Evolutionary conservation across 2,329 filamentous ascomycete species (phyloP), one percentile per base, ranked within the genome.

Genomic region (Lecanosticta acicola): DNA sequence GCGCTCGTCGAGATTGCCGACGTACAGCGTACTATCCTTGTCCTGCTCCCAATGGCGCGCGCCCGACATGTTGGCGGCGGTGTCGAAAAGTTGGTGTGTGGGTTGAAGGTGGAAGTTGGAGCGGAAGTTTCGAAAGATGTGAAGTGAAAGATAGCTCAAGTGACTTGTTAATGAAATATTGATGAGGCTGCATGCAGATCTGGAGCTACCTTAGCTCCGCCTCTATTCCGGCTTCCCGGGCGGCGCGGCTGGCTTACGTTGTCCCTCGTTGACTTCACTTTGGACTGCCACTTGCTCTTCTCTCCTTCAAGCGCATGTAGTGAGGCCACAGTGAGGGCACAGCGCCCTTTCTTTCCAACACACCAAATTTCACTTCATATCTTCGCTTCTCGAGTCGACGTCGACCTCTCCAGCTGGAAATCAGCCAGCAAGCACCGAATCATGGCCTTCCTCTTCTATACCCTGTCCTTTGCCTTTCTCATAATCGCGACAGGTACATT

Each of bases 1-100:
- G 67, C 93, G 88, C 75, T 98, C 93, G 73, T 98, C 93, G 62
- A 98, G 88, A 68, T 97, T 97, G 65, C 93, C 93, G 59, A 97
- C 87, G 69, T 98, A 98, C 67, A 97, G 87, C 34, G 93, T 97
- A 59, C 89, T 89, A 71, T 97, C 91, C 70, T 96, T 96, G 71
- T 97, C 91, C 75, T 97, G 91, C 67, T 96, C 88, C 53, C 54
- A 93, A 71, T 91, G 87, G 64, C 85, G 77, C 73, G 82, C 76
- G 72, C 82, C 80, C 35, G 77, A 77, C 80, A 88, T 88, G 46
- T 54, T 73, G 67, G 24, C 24, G 24, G 24, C 24, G 24, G 24
- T 11, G 14, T 24, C 14, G 9, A 32, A 26, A 14, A 21, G 34
- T 33, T 37, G 42, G 39, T 41, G 37, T 36, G 39, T 37, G 17